Conservation (phyloP, 1,284 basidiomycete species). For the Sanghuangporus sanghuang region DNA sequence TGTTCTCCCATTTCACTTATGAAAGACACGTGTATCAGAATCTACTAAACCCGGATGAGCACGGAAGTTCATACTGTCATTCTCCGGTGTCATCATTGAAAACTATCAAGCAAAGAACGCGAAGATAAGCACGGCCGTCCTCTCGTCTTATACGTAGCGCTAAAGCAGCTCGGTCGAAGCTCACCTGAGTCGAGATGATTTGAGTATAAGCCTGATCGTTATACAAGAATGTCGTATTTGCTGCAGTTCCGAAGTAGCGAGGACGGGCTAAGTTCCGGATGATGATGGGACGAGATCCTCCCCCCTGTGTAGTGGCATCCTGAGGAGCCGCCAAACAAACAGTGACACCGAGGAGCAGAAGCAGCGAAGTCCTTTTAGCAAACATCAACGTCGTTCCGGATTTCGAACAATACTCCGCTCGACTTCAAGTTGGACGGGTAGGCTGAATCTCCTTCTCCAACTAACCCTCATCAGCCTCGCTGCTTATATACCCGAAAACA, state of each 20-base stretch:
- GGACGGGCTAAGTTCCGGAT: conserved; percentile 11
- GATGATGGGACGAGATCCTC: conserved; percentile 1
- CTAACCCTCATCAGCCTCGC: background rate
- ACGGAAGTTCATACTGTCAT: conserved; percentile 12
- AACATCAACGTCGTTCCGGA: background rate
- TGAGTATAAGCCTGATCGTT: conserved; percentile 14
- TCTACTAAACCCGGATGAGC: background rate
- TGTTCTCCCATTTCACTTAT: conserved; percentile 17
- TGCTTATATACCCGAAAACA: background rate
- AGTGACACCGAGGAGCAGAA: background rate
- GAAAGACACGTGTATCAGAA: background rate
- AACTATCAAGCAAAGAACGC: background rate
- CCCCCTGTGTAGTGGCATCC: background rate
- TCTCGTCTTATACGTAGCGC: background rate
- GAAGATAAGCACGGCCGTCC: background rate
- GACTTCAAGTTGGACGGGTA: background rate
- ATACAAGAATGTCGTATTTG: conserved; percentile 15
- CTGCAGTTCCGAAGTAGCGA: conserved; percentile 16
- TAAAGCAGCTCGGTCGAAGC: background rate
- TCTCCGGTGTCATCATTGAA: conserved; percentile 17
- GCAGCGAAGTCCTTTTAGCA: background rate
- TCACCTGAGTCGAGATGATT: conserved; percentile 15
- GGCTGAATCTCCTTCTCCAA: background rate
- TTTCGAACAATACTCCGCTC: background rate
- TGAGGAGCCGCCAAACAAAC: background rate